phyloP scores from a whole-genome alignment of 176 grass and related monocot species.

The Elaeis guineensis region DNA sequence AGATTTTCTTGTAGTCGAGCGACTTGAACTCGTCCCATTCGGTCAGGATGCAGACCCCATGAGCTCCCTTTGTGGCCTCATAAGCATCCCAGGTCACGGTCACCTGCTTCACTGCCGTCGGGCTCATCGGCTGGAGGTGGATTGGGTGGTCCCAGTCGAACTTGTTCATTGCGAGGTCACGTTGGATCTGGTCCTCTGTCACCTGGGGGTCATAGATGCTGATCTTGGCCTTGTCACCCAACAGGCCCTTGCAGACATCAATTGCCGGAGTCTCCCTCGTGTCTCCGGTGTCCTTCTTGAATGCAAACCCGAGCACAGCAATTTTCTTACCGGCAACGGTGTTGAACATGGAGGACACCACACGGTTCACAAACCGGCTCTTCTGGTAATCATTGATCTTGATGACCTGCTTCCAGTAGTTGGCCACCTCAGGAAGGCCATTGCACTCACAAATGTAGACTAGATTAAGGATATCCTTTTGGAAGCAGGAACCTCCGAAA shows the following conservation, averaged over 20 bases:
- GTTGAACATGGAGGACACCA: constrained; percentile 49
- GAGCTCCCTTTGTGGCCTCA: constrained; percentile 60
- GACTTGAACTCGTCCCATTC: constrained; percentile 65
- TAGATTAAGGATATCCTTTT: constrained; percentile 64
- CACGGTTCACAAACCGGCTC: constrained; percentile 47
- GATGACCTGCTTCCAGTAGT: constrained; percentile 58
- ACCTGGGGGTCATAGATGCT: constrained; percentile 50
- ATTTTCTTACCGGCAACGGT: constrained; percentile 49
- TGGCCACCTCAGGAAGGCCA: constrained; percentile 43
- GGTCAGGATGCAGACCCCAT: constrained; percentile 55
- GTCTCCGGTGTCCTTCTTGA: constrained; percentile 47
- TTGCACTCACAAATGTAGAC: constrained; percentile 53
- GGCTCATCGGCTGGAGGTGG: constrained; percentile 62
- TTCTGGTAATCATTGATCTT: constrained; percentile 61
- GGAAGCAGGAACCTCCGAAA: constrained; percentile 69
- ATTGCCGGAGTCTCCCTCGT: constrained; percentile 47
- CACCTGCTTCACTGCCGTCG: constrained; percentile 60
- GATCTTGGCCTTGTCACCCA: constrained; percentile 48
- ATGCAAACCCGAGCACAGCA: constrained; percentile 39
- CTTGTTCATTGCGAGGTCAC: constrained; percentile 47
- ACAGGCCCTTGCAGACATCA: constrained; percentile 48
- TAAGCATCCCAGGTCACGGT: constrained; percentile 57
- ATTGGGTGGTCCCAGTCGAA: constrained; percentile 45
- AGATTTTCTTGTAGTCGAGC: constrained; percentile 54
- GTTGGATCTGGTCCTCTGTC: constrained; percentile 43